Evolutionary conservation across 352 stramenopile species (phyloP).

Genomic region (Elongisporangium prolatum): DNA sequence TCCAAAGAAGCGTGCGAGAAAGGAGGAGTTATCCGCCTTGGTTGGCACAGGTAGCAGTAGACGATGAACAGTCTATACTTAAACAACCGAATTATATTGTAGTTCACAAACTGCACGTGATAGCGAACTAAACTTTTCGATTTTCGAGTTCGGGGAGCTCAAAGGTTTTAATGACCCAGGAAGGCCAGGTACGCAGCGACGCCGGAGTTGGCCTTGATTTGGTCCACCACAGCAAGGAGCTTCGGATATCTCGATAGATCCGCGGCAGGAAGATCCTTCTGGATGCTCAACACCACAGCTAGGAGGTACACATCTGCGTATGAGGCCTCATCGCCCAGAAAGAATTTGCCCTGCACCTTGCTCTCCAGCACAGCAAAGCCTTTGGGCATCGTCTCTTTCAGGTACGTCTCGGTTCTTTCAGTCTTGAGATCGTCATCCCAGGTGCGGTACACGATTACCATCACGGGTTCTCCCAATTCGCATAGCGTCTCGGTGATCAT

Average conservation of each 20-base stretch:
- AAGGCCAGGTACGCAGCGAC: constrained; percentile 34
- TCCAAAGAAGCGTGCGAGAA: too few species aligned
- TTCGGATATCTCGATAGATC: constrained; percentile 40
- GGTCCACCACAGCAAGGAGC: constrained; percentile 26
- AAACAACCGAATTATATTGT: too few species aligned
- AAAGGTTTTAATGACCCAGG: too few species aligned
- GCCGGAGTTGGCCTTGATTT: constrained; percentile 26
- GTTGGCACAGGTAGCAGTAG: too few species aligned
- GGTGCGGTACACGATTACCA: constrained; percentile 25
- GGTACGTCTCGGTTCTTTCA: constrained; percentile 34
- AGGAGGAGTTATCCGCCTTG: too few species aligned
- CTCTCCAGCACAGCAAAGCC: constrained; percentile 10
- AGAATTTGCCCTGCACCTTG: constrained; percentile 38
- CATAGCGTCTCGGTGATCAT: constrained; percentile 40
- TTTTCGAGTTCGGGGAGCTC: background rate
- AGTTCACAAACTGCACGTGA: too few species aligned
- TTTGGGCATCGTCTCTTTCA: constrained; percentile 37
- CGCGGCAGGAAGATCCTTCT: constrained; percentile 26
- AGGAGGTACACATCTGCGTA: constrained; percentile 53
- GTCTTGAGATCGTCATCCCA: constrained; percentile 31
- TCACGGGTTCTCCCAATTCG: constrained; percentile 26
- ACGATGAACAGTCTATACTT: too few species aligned
- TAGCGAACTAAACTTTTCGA: too few species aligned
- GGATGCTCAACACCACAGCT: constrained; percentile 20
- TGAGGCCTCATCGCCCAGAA: constrained; percentile 40